Evolutionary conservation across 306 rosid species (phyloP).

Genomic region (Glycine tomentella): DNA sequence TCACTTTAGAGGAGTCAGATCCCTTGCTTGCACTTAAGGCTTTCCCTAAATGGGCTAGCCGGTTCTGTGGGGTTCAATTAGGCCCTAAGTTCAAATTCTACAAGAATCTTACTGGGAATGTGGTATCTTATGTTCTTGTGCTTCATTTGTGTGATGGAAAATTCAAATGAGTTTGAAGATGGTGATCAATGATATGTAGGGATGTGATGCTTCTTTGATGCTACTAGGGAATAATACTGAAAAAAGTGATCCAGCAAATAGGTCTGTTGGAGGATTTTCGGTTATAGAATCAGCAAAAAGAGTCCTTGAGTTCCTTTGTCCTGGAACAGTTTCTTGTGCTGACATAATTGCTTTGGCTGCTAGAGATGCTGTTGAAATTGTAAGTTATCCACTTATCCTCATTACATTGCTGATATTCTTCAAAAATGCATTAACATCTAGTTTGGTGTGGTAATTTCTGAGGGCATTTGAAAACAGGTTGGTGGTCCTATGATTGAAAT

Average conservation of each 20-base stretch:
- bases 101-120: too few relatives aligned
- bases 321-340: slow-evolving; percentile 82
- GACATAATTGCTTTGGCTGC: slow-evolving; percentile 88
- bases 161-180: background rate
- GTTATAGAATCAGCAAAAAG: slow-evolving; percentile 76
- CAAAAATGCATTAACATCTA: background rate
- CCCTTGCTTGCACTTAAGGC: background rate
- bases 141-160: background rate
- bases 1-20: background rate
- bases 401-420: slow-evolving; percentile 15
- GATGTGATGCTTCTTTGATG: slow-evolving; percentile 85
- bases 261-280: slow-evolving; percentile 74
- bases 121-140: too few relatives aligned
- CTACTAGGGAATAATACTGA: slow-evolving; percentile 76
- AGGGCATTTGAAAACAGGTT: slow-evolving; percentile 53
- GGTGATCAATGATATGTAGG: slow-evolving; percentile 51
- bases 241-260: slow-evolving; percentile 74
- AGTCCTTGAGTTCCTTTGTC: slow-evolving; percentile 68
- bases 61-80: background rate
- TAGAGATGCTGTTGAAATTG: slow-evolving; percentile 84
- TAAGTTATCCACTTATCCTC: slow-evolving; percentile 48
- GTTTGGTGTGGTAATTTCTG: slow-evolving; percentile 4
- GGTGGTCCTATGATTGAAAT: slow-evolving; percentile 78
- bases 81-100: background rate
- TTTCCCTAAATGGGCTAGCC: too few relatives aligned